phyloP scores from a whole-genome alignment of 2,329 filamentous ascomycete species.

The Penicillium sp. region DNA sequence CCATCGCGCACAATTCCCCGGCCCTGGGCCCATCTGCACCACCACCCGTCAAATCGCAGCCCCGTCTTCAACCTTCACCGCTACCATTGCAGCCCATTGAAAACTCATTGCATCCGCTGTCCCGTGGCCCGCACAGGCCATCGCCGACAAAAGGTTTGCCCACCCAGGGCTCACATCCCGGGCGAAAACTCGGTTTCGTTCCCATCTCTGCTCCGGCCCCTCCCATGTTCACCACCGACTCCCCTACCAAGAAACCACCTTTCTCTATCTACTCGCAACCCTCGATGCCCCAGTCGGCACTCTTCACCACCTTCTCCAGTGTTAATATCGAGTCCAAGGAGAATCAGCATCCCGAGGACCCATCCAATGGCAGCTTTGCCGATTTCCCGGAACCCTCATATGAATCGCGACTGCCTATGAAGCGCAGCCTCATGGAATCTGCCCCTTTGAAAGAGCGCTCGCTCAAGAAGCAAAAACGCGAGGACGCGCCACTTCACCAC shows the following conservation, averaged over 20 bases:
- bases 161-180: conserved; percentile 55
- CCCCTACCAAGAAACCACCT: conserved; percentile 48
- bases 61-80: conserved; percentile 54
- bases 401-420: conserved; percentile 47
- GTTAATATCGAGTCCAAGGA: conserved; percentile 50
- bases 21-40: conserved; percentile 51
- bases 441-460: conserved; percentile 70
- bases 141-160: conserved; percentile 70
- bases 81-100: conserved; percentile 49
- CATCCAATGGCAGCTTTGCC: conserved; percentile 47
- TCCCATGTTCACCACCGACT: conserved; percentile 49
- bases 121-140: conserved; percentile 49
- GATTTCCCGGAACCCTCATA: conserved; percentile 50
- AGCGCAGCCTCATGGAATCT: conserved; percentile 70
- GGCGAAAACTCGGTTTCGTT: conserved; percentile 62
- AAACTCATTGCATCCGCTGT: conserved; percentile 59
- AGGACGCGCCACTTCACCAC: conserved; percentile 51
- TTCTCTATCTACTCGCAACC: conserved; percentile 32
- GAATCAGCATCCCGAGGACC: conserved; percentile 39
- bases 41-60: conserved; percentile 31
- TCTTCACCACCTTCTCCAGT: conserved; percentile 54
- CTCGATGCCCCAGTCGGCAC: conserved; percentile 44
- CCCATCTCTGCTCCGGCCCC: conserved; percentile 55
- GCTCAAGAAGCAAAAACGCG: conserved; percentile 67
- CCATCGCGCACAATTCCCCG: conserved; percentile 60